Conservation (phyloP, 305 asterid species). For the Fraxinus sp. region DNA sequence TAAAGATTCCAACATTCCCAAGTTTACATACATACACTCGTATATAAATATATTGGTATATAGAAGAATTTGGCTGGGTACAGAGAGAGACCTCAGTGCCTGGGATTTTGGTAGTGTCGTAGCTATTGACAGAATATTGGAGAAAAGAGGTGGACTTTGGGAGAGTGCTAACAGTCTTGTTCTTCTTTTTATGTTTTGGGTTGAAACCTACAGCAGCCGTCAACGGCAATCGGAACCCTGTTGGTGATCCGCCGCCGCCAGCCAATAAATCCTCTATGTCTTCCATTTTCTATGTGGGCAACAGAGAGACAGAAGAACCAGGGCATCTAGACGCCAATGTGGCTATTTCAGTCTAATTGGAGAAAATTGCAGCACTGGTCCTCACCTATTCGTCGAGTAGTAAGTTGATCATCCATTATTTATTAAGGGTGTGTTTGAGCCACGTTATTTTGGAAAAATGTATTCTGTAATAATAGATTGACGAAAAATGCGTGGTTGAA, state of each 20-base stretch:
- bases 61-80: not conserved
- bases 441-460: too few species aligned
- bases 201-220: slow-evolving; percentile 63
- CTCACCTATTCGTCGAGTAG: too few species aligned
- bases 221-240: slow-evolving; percentile 68
- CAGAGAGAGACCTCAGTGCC: slow-evolving; percentile 63
- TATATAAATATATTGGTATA: not conserved
- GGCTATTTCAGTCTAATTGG: too few species aligned
- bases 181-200: slow-evolving; percentile 45
- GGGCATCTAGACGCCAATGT: not conserved
- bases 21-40: not conserved
- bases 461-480: too few species aligned
- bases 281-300: slow-evolving; percentile 46
- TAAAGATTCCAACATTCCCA: not conserved
- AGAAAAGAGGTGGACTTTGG: slow-evolving; percentile 23
- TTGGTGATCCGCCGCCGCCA: slow-evolving; percentile 47
- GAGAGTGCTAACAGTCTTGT: slow-evolving; percentile 10
- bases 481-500: too few species aligned
- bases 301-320: not conserved
- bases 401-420: too few species aligned
- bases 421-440: too few species aligned
- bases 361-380: too few species aligned
- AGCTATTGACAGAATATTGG: slow-evolving; percentile 41
- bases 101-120: slow-evolving; percentile 50
- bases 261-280: slow-evolving; percentile 88